Conservation (phyloP, 106 monocot species). For the Cymbidium sinense region DNA sequence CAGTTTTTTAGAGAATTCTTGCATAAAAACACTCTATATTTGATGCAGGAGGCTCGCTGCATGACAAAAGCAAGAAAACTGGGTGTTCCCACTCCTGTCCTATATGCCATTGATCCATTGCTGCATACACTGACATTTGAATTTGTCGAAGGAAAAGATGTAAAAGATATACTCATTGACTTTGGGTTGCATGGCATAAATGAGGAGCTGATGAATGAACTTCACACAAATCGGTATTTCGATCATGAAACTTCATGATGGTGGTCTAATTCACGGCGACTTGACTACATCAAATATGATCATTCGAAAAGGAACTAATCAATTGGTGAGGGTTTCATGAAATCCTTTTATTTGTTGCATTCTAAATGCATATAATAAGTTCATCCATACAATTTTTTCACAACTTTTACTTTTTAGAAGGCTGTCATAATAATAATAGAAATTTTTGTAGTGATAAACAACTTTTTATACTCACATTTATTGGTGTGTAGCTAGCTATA, state of each 20-base stretch:
- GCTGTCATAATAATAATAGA: background rate
- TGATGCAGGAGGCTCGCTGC: conserved; percentile 75
- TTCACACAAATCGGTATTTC: conserved; percentile 72
- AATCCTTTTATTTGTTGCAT: background rate
- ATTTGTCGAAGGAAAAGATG: conserved; percentile 67
- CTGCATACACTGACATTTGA: conserved; percentile 75
- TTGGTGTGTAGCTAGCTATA: too few relatives aligned
- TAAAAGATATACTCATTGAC: conserved; percentile 76
- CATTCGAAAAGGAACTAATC: conserved; percentile 49
- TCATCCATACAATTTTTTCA: too few relatives aligned
- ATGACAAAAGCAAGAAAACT: conserved; percentile 89
- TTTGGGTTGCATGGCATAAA: conserved; percentile 59
- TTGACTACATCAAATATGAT: conserved; percentile 97
- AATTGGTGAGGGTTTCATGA: conserved; percentile 39
- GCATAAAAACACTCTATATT: background rate
- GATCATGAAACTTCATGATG: conserved; percentile 89
- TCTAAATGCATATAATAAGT: background rate
- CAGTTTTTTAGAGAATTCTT: too few relatives aligned
- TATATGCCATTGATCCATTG: conserved; percentile 72
- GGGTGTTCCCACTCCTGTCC: conserved; percentile 65
- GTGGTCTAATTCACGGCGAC: conserved; percentile 88
- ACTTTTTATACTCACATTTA: background rate
- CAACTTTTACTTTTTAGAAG: background rate
- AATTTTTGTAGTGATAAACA: background rate
- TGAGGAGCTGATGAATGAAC: conserved; percentile 45